Percentiles rank a stretch among this genome's conserved stretches.
Conservation (phyloP, 768 basidiomycete genomes). For the Termitomyces sp. region DNA sequence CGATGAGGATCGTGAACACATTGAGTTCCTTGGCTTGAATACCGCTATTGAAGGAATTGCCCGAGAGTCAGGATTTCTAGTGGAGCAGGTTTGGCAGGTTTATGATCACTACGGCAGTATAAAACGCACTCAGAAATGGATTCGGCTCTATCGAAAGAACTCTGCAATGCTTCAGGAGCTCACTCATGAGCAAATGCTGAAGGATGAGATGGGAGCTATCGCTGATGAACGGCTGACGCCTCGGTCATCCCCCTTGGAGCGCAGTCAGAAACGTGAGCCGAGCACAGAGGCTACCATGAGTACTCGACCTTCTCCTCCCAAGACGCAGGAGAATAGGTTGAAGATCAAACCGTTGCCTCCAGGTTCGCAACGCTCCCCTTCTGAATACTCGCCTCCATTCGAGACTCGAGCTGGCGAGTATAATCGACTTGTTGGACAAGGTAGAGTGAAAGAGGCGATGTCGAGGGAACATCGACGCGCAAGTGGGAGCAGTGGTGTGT, state of each 20-base stretch:
- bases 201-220: conserved; percentile 11
- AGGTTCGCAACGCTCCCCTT: conserved; percentile 13
- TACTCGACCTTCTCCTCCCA: conserved; percentile 1
- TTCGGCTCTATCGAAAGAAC: conserved; percentile 33
- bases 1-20: conserved; percentile 15
- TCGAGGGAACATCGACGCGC: conserved; percentile 30
- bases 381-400: conserved; percentile 25
- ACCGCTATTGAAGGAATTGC: conserved; percentile 36
- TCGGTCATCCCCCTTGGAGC: not conserved
- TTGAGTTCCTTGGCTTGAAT: conserved; percentile 19
- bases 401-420: conserved; percentile 28
- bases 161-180: conserved; percentile 18
- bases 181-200: conserved; percentile 15
- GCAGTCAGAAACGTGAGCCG: not conserved
- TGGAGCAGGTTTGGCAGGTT: conserved; percentile 36
- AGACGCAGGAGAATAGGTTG: conserved; percentile 10
- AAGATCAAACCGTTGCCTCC: conserved; percentile 18
- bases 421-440: conserved; percentile 28
- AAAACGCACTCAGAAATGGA: conserved; percentile 31
- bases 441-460: conserved; percentile 30
- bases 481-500: conserved; percentile 18
- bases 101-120: conserved; percentile 31
- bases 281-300: not conserved
- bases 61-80: conserved; percentile 38
- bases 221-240: not conserved